These are phyloP conservation scores for Haplographium delicatum DNA, from an alignment of 495 filamentous ascomycete species.

Conservation along the genomic window DNA sequence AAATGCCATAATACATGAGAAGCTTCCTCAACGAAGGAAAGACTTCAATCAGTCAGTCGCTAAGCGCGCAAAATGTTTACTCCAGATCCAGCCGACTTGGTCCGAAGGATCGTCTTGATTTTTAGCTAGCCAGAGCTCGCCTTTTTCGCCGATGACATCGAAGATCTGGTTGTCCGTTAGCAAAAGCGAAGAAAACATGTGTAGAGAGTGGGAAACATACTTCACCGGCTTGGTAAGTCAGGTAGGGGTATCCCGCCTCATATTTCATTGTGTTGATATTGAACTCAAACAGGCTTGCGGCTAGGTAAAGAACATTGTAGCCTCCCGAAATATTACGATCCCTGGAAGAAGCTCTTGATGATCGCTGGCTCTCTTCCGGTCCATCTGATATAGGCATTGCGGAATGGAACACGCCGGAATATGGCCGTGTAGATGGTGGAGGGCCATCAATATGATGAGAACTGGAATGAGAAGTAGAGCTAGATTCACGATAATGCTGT, in stretches of 20 bases:
- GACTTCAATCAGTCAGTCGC: constrained; percentile 31
- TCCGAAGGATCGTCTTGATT: constrained; percentile 85
- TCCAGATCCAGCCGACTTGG: constrained; percentile 97
- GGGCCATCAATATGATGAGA: constrained; percentile 22
- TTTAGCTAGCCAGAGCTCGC: constrained; percentile 93
- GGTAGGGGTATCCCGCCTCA: constrained; percentile 92
- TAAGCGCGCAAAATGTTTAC: constrained; percentile 87
- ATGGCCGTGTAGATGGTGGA: constrained; percentile 30
- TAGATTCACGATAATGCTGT: constrained; percentile 35
- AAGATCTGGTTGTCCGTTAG: constrained; percentile 54
- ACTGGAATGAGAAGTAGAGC: constrained; percentile 18
- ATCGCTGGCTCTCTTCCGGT: constrained; percentile 36
- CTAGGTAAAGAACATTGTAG: constrained; percentile 70
- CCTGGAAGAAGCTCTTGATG: constrained; percentile 44
- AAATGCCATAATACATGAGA: constrained; percentile 1
- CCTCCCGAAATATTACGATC: constrained; percentile 38
- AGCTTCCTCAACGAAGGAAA: no score
- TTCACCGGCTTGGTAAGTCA: constrained; percentile 91
- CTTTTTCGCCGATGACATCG: constrained; percentile 89
- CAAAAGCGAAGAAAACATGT: neutral
- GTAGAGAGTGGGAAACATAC: constrained; percentile 33
- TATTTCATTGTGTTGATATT: constrained; percentile 87
- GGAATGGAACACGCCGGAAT: constrained; percentile 75
- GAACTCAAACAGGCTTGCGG: constrained; percentile 92
- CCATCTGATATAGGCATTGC: constrained; percentile 77